These are phyloP conservation scores for Pseudopyricularia cyperi DNA, from an alignment of 2,329 filamentous ascomycete species.

Conservation along the genomic window DNA sequence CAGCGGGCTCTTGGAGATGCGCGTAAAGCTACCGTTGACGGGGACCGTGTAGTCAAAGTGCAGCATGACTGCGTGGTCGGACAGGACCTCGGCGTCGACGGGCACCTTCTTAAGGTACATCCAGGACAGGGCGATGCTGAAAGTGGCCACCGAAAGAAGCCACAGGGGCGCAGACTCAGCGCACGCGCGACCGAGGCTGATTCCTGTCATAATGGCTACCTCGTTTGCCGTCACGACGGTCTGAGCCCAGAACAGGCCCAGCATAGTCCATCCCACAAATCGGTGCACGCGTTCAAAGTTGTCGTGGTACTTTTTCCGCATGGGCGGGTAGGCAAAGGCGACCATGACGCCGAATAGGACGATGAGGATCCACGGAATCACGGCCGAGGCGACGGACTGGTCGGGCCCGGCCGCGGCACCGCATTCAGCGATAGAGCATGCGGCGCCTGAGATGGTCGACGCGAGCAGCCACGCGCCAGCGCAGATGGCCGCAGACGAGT, in stretches of 20 bases:
- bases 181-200: constrained; percentile 7
- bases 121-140: constrained; percentile 48
- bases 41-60: constrained; percentile 40
- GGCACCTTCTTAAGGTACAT: constrained; percentile 41
- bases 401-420: constrained; percentile 6
- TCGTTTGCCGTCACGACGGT: constrained; percentile 14
- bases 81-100: constrained; percentile 43
- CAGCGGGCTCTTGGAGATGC: constrained; percentile 37
- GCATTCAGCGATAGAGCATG: constrained; percentile 12
- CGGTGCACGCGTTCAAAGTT: constrained; percentile 59
- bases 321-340: constrained; percentile 45
- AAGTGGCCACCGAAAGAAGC: constrained; percentile 42
- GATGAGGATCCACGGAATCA: constrained; percentile 41
- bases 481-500: constrained; percentile 33
- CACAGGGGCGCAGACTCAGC: constrained; percentile 32
- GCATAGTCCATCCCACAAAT: constrained; percentile 55
- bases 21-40: constrained; percentile 30
- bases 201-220: constrained; percentile 5
- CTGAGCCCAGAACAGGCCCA: constrained; percentile 24
- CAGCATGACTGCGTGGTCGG: constrained; percentile 45
- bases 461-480: constrained; percentile 32
- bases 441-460: constrained; percentile 21
- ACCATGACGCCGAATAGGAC: constrained; percentile 47
- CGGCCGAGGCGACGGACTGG: constrained; percentile 17
- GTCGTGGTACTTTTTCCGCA: constrained; percentile 54